Evolutionary conservation across 345 rosid species (phyloP).

Genomic region (Eucalyptus coolabah): DNA sequence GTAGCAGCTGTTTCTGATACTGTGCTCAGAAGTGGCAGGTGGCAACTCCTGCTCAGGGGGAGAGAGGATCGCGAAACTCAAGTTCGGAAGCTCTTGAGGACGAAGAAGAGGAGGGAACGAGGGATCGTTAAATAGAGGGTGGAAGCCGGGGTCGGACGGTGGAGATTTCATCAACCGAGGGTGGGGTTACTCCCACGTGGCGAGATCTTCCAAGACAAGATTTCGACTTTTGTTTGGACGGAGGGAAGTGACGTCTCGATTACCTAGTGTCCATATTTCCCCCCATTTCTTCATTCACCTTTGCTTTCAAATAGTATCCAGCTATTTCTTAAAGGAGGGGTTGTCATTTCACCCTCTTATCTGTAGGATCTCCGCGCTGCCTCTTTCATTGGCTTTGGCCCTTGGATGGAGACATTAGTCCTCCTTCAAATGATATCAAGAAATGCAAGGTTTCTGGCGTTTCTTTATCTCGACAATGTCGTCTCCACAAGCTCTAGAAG

Average conservation of each 20-base stretch:
- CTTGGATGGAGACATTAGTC: not conserved
- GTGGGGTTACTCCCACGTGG: slow-evolving; percentile 14
- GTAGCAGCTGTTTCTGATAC: not conserved
- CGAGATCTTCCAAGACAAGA: slow-evolving; percentile 1
- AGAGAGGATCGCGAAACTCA: not conserved
- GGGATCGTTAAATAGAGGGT: slow-evolving; percentile 29
- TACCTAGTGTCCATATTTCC: not conserved
- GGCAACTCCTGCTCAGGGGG: not conserved
- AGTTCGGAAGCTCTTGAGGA: not conserved
- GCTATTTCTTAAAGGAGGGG: not conserved
- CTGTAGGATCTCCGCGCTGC: not conserved
- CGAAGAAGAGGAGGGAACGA: not conserved
- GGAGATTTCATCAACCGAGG: slow-evolving; percentile 6
- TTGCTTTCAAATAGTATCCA: not conserved
- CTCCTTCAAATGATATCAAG: not conserved
- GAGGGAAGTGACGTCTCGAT: not conserved
- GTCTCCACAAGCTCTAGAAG: not conserved
- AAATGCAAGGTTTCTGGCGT: not conserved
- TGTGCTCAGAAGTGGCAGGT: not conserved
- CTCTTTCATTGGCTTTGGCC: not conserved
- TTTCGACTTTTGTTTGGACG: not conserved
- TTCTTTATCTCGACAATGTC: not conserved
- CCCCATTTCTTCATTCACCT: not conserved
- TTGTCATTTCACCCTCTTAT: not conserved
- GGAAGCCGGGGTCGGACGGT: slow-evolving; percentile 25